Percentiles rank a stretch among this genome's conserved stretches.
Evolutionary conservation across 164 flowering plant species (phyloP).

Genomic region (Houttuynia cordata): DNA sequence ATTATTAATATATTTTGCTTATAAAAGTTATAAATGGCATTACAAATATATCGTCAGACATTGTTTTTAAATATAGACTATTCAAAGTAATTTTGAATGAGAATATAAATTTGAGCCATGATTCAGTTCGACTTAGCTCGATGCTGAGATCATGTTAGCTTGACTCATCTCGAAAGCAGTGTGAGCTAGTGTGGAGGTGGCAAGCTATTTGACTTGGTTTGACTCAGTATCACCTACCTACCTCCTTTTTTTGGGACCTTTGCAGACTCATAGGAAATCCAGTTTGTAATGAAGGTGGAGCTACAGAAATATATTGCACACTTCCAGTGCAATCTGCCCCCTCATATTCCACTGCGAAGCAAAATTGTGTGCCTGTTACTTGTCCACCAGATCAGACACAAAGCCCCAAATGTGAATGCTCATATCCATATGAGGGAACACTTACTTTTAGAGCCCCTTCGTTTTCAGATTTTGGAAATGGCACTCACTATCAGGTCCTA

Average conservation of each 20-base stretch:
- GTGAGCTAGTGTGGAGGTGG: no score
- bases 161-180: no score
- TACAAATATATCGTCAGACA: no score
- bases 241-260: background rate
- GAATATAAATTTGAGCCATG: no score
- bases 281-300: background rate
- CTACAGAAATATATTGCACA: slow-evolving; percentile 31
- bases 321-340: slow-evolving; percentile 21
- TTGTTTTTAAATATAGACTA: no score
- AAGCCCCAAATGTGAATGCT: slow-evolving; percentile 78
- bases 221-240: no score
- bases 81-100: no score
- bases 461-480: slow-evolving; percentile 62
- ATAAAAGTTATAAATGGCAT: no score
- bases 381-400: slow-evolving; percentile 43
- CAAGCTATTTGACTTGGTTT: no score
- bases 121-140: no score
- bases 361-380: slow-evolving; percentile 37
- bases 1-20: no score
- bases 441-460: slow-evolving; percentile 69
- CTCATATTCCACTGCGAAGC: slow-evolving; percentile 57
- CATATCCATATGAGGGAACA: slow-evolving; percentile 76
- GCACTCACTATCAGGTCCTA: slow-evolving; percentile 37
- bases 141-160: no score
- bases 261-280: background rate